Percentiles rank a stretch among this genome's conserved stretches.
Conservation (phyloP, 179 eudicot species). For the Actinidia polygama region DNA sequence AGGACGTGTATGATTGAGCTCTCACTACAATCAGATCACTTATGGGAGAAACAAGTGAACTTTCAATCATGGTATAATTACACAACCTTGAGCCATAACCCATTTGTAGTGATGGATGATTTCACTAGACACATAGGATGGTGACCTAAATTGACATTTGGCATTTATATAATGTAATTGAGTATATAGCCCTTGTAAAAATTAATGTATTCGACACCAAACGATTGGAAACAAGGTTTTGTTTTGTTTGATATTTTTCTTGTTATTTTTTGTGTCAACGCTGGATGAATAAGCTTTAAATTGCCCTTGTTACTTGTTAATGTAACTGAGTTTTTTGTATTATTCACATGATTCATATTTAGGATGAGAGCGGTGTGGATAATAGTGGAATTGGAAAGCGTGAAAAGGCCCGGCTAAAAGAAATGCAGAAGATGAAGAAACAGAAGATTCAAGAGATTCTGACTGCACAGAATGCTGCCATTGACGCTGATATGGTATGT, state of each 20-base stretch:
- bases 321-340: background rate
- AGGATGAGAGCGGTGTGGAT: slow-evolving; percentile 57
- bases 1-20: background rate
- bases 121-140: background rate
- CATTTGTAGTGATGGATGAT: background rate
- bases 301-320: background rate
- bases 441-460: slow-evolving; percentile 89
- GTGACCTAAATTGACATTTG: background rate
- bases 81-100: background rate
- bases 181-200: background rate
- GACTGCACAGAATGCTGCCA: slow-evolving; percentile 81
- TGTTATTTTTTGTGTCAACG: background rate
- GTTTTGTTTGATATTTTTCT: background rate
- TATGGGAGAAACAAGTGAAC: background rate
- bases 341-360: slow-evolving; percentile 13
- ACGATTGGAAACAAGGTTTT: background rate
- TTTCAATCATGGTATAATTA: background rate
- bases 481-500: slow-evolving; percentile 86
- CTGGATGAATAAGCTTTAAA: background rate
- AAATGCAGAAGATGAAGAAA: slow-evolving; percentile 84
- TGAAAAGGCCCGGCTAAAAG: slow-evolving; percentile 74
- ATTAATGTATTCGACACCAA: background rate
- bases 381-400: slow-evolving; percentile 63
- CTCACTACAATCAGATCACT: background rate
- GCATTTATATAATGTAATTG: background rate